phyloP scores from a whole-genome alignment of 2,329 filamentous ascomycete species.

The Blastomyces parvus region DNA sequence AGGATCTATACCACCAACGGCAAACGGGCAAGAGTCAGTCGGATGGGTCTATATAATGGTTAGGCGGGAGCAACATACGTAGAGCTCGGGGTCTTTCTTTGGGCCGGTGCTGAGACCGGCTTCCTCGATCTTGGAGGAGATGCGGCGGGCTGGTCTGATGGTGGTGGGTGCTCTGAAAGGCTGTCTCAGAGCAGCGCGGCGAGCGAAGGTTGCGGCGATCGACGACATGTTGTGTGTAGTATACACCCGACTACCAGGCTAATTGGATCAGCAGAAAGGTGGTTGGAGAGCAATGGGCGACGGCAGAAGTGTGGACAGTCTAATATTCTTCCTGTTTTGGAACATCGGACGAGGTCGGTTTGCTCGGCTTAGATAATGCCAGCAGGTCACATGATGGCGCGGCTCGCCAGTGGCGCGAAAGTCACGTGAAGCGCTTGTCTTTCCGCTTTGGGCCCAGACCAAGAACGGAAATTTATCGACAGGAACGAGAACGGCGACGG shows the following conservation, averaged over 20 bases:
- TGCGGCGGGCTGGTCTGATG: constrained; percentile 29
- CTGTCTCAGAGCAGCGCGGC: constrained; percentile 35
- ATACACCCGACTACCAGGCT: constrained; percentile 2
- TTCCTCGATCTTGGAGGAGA: constrained; percentile 37
- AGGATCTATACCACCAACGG: constrained; percentile 57
- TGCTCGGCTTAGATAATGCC: constrained; percentile 10
- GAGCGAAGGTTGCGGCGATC: constrained; percentile 34
- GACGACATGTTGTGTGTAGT: constrained; percentile 31
- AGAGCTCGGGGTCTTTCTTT: constrained; percentile 64
- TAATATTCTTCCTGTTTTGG: not conserved
- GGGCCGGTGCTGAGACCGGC: constrained; percentile 52
- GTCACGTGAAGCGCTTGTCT: not conserved
- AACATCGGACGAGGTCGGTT: constrained; percentile 12
- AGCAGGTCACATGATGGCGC: constrained; percentile 7
- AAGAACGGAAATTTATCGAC: not conserved
- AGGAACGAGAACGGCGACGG: not conserved
- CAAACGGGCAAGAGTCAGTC: not conserved
- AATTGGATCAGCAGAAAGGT: not conserved
- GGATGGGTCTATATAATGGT: not conserved
- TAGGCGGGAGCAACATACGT: constrained; percentile 42
- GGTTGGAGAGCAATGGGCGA: not conserved
- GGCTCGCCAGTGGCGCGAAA: not conserved
- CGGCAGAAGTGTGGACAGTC: not conserved
- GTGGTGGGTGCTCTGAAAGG: constrained; percentile 31
- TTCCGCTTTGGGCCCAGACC: not conserved